Evolutionary conservation across 179 eudicot genomes (phyloP).

Genomic region (Silene noctiflora): DNA sequence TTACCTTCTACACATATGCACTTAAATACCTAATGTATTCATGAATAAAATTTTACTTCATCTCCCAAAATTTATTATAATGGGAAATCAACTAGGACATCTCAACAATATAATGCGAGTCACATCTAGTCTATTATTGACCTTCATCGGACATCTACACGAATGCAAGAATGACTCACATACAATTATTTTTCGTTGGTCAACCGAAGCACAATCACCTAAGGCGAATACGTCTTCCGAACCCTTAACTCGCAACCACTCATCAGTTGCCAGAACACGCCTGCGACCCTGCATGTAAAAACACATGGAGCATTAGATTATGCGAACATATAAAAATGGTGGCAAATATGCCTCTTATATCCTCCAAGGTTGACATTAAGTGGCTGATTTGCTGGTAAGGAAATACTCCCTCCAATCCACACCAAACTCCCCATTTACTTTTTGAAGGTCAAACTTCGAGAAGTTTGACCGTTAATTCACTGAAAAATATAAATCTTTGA

Average conservation of each 20-base stretch:
- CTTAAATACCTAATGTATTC: too few relatives aligned
- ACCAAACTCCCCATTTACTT: too few relatives aligned
- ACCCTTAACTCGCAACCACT: constrained; percentile 86
- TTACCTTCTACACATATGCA: too few relatives aligned
- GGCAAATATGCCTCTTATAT: neutral
- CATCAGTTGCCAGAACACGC: constrained; percentile 73
- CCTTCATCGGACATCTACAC: neutral
- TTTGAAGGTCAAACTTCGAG: too few relatives aligned
- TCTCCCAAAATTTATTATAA: too few relatives aligned
- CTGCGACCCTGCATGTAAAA: constrained; percentile 51
- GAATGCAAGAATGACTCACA: constrained; percentile 19
- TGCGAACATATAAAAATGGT: neutral
- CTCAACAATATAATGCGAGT: neutral
- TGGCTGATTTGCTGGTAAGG: neutral
- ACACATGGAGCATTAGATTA: constrained; percentile 2
- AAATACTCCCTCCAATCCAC: too few relatives aligned
- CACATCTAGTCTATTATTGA: neutral
- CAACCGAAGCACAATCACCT: constrained; percentile 85
- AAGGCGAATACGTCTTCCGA: constrained; percentile 56
- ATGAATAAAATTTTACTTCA: too few relatives aligned
- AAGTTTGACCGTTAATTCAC: too few relatives aligned
- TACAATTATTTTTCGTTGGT: constrained; percentile 86
- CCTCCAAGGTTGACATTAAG: too few relatives aligned
- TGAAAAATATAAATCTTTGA: too few relatives aligned
- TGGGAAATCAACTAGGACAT: too few relatives aligned